Conservation (phyloP, 2,329 filamentous ascomycete species). For the Purpureocillium lavendulum region DNA sequence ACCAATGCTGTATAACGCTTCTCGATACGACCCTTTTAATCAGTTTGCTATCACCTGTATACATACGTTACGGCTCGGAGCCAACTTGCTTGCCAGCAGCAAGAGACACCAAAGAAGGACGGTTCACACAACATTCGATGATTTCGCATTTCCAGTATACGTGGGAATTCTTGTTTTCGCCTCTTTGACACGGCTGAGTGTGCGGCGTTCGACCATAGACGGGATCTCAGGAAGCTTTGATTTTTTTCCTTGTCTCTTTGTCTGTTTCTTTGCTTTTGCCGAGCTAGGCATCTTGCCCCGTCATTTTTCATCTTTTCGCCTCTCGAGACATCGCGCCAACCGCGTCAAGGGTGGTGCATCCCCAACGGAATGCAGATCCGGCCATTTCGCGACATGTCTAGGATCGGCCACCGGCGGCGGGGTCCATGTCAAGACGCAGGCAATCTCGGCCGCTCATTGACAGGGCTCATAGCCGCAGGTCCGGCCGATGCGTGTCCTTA, state of each 20-base stretch:
- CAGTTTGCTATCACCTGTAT: constrained; percentile 23
- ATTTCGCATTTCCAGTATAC: constrained; percentile 2
- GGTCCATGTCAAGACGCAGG: constrained; percentile 1
- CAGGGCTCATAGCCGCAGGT: background rate
- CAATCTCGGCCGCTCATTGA: background rate
- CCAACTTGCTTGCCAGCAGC: constrained; percentile 31
- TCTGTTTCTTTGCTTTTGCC: constrained; percentile 2
- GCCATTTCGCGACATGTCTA: constrained; percentile 20
- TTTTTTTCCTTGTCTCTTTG: constrained; percentile 9
- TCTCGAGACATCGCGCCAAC: constrained; percentile 5
- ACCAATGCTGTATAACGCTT: constrained; percentile 17
- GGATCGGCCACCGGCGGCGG: constrained; percentile 11
- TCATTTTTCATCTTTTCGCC: constrained; percentile 8
- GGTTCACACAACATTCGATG: constrained; percentile 5
- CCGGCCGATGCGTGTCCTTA: constrained; percentile 2
- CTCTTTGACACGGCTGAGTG: constrained; percentile 8
- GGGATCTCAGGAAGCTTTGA: constrained; percentile 13
- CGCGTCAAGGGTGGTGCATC: background rate
- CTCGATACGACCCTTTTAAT: constrained; percentile 9
- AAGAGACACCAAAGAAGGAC: constrained; percentile 15
- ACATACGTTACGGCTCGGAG: constrained; percentile 23
- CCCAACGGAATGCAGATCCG: constrained; percentile 19
- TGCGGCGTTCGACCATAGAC: constrained; percentile 26
- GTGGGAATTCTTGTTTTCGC: constrained; percentile 6
- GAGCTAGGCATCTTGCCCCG: constrained; percentile 5